Percentiles rank a stretch among this genome's conserved stretches.
Conservation (phyloP, 257 asterid species). For the Echium plantagineum region DNA sequence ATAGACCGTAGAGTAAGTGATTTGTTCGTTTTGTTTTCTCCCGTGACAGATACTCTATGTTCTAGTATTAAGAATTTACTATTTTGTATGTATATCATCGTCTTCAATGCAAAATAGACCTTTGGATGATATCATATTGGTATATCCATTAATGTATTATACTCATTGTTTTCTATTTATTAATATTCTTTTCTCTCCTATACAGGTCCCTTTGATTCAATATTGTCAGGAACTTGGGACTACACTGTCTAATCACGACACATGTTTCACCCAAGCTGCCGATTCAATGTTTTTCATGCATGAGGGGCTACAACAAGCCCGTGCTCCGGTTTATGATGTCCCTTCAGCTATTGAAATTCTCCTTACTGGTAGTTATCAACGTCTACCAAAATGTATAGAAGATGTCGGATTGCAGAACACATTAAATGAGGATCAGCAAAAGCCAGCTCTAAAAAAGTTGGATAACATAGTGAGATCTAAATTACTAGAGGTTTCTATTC, state of each 20-base stretch:
- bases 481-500: constrained; percentile 74
- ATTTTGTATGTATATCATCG: no score
- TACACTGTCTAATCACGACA: constrained; percentile 86
- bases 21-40: no score
- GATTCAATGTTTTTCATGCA: constrained; percentile 98
- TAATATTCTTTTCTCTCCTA: constrained; percentile 17
- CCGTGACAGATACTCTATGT: no score
- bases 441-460: constrained; percentile 69
- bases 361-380: constrained; percentile 71
- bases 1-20: no score
- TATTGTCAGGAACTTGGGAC: constrained; percentile 85
- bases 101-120: no score
- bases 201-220: constrained; percentile 90
- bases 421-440: constrained; percentile 60
- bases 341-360: constrained; percentile 93
- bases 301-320: constrained; percentile 96
- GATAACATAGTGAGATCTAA: constrained; percentile 73
- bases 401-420: constrained; percentile 73
- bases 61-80: no score
- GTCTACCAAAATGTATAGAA: constrained; percentile 87
- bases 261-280: constrained; percentile 97
- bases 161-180: neutral
- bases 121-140: no score
- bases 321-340: constrained; percentile 95
- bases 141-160: neutral